These are phyloP conservation scores for Irpex sp. DNA, from an alignment of 1,284 basidiomycete species.

Conservation along the genomic window DNA sequence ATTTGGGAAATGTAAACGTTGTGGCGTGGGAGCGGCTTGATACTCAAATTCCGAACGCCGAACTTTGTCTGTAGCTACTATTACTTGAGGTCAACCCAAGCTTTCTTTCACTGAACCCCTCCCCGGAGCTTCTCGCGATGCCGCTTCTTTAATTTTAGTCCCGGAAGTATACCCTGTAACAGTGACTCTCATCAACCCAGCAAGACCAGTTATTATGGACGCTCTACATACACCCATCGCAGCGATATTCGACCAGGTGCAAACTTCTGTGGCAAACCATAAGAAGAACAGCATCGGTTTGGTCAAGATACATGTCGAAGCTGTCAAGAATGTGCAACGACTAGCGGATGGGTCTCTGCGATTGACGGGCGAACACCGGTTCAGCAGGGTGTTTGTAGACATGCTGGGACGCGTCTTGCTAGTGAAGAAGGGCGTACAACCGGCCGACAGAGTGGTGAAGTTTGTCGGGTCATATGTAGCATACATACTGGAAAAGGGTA, in stretches of 20 bases:
- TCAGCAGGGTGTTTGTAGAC: slow-evolving; percentile 70
- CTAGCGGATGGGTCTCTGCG: slow-evolving; percentile 40
- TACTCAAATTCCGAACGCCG: neutral
- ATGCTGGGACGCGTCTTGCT: slow-evolving; percentile 66
- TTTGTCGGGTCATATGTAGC: slow-evolving; percentile 81
- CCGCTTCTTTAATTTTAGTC: too few relatives aligned
- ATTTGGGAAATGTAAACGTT: neutral
- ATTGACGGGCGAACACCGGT: slow-evolving; percentile 74
- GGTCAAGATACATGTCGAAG: slow-evolving; percentile 64
- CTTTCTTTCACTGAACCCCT: too few relatives aligned
- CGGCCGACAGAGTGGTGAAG: slow-evolving; percentile 77
- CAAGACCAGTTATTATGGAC: neutral
- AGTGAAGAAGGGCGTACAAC: slow-evolving; percentile 77
- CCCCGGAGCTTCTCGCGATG: too few relatives aligned
- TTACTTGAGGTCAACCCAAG: neutral
- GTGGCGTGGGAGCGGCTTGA: neutral
- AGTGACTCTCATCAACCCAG: neutral
- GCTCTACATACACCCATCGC: neutral
- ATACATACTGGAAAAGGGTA: slow-evolving; percentile 74
- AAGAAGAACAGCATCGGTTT: slow-evolving; percentile 86
- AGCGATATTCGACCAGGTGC: slow-evolving; percentile 74
- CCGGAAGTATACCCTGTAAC: neutral
- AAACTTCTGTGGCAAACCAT: slow-evolving; percentile 77
- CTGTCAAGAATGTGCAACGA: slow-evolving; percentile 40
- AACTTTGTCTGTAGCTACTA: neutral